Base-by-base conservation (phyloP, 768 basidiomycete species). In the Tulasnella sp. region DNA sequence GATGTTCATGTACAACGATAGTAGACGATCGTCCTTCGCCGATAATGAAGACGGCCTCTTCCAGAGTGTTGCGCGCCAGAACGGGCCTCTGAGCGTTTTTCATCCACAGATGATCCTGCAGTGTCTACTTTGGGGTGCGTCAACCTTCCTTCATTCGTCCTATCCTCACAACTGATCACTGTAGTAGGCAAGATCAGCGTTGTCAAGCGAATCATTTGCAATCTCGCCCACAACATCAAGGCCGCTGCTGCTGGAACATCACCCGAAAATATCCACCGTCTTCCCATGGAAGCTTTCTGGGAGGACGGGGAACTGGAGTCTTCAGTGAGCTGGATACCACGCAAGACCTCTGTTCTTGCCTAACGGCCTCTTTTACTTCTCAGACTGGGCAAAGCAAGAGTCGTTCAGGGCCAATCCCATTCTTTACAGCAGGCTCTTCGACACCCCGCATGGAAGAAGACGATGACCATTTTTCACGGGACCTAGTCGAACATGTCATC, bases 91-190 rank as follows among this genome's bases (percentile, higher is more conserved):
- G 34, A 80, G 83, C 17, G 89, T 96, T 70, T 93, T 89, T 69
- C 91, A 97, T 72, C 94, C 95, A 3, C 90, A 94, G 67, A 85
- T 95, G 78, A 69, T 98, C 17, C 72, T 93, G 11, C 94, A 97
- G 67, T 95, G 91, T 68, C 74, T 97, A 56, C 73, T 96, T 7
- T 95, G 92, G 93, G 86, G 94, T 94, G 65, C 59, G 81, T 61
- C 9, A 45, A 44, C 13, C 50, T 56, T 42, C 62, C 61, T 49
- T 27, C 42, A 49, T 44, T 13, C n/a, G 51, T 47, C 21, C n/a
- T n/a, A n/a, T n/a, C n/a, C 50, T 60, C 30, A 56, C 34, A 8
- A 2, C 58, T 15, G 55, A 51, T 64, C 44, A 5, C 38, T 53
- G 61, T 23, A 11, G 5, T 68, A 94, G 92, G 84, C 41, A 95